phyloP scores from a whole-genome alignment of 2,329 filamentous ascomycete genomes.

The Endoconidiophora polonica region DNA sequence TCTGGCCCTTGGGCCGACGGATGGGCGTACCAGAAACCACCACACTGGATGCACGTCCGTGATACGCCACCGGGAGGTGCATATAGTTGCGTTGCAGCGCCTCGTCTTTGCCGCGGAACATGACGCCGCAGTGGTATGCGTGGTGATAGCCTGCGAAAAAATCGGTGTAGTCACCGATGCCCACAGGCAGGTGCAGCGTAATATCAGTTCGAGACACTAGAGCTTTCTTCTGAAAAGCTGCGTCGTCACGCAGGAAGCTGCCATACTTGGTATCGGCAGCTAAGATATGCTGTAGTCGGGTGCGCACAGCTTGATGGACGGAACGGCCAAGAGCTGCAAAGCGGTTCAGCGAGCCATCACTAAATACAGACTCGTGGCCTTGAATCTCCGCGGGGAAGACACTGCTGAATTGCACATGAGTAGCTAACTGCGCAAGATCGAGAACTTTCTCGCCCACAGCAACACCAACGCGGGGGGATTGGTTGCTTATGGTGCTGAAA shows the following conservation, averaged over 20 bases:
- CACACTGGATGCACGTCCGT: conserved; percentile 53
- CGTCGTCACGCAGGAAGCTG: conserved; percentile 5
- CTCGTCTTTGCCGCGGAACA: conserved; percentile 53
- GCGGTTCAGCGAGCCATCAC: conserved; percentile 44
- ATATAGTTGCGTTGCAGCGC: conserved; percentile 59
- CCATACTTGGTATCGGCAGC: conserved; percentile 30
- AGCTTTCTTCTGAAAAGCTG: background rate
- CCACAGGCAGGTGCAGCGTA: conserved; percentile 43
- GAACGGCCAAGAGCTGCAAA: conserved; percentile 52
- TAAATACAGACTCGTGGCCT: conserved; percentile 10
- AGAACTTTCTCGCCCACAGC: conserved; percentile 52
- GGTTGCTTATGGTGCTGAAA: conserved; percentile 40
- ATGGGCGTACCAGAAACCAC: conserved; percentile 54
- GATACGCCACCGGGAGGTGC: conserved; percentile 58
- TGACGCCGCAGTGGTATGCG: conserved; percentile 43
- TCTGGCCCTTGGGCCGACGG: conserved; percentile 50
- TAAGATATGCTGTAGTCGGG: conserved; percentile 41
- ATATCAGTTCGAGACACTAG: background rate
- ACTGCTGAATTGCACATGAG: conserved; percentile 12
- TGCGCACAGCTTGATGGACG: conserved; percentile 48
- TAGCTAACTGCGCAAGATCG: conserved; percentile 30
- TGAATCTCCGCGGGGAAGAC: conserved; percentile 2
- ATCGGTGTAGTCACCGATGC: conserved; percentile 61
- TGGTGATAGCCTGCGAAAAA: conserved; percentile 64
- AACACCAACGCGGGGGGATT: conserved; percentile 42